Evolutionary conservation across 225 moss, liverwort and hornwort genomes (phyloP).

Genomic region (Ulota crispa): DNA sequence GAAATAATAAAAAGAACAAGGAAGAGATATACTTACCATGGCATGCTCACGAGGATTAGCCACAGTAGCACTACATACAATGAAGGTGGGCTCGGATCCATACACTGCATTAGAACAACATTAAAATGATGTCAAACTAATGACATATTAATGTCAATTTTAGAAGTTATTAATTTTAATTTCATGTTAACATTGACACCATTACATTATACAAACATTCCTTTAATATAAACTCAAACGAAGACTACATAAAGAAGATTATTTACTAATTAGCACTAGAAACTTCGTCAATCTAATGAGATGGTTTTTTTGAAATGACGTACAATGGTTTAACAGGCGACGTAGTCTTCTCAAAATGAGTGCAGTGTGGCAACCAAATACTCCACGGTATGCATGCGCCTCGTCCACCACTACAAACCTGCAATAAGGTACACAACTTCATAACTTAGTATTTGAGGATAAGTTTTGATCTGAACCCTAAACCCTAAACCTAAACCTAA

Average conservation of each 20-base stretch:
- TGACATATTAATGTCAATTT: background rate
- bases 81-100: constrained; percentile 82
- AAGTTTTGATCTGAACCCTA: background rate
- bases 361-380: constrained; percentile 93
- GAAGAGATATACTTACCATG: constrained; percentile 41
- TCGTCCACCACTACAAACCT: constrained; percentile 95
- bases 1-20: background rate
- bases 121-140: background rate
- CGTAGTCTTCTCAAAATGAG: constrained; percentile 84
- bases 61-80: constrained; percentile 92
- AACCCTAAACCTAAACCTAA: no score
- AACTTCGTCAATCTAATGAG: background rate
- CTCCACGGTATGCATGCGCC: constrained; percentile 93
- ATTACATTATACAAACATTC: background rate
- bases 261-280: background rate
- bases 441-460: background rate
- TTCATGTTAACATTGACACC: background rate
- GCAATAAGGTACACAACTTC: background rate
- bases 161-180: no score
- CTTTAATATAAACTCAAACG: background rate
- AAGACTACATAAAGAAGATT: background rate
- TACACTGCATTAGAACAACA: constrained; percentile 56
- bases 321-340: constrained; percentile 76
- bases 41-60: constrained; percentile 89
- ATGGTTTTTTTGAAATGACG: constrained; percentile 7